Evolutionary conservation across 2,329 filamentous ascomycete species (phyloP), one percentile per base, ranked within the genome.

Genomic region (Claviceps maximensis): DNA sequence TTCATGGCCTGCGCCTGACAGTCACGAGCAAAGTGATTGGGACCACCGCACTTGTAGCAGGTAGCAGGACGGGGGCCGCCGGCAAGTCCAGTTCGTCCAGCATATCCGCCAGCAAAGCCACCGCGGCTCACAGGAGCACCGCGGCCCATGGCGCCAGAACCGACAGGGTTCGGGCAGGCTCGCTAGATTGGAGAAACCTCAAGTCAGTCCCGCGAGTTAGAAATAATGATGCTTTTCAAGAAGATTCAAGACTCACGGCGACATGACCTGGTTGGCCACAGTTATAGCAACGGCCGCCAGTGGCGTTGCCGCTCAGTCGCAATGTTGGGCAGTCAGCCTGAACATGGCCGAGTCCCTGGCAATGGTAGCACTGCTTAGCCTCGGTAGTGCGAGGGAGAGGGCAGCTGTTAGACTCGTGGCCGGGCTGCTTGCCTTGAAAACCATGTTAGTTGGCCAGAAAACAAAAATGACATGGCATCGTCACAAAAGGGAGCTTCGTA

Each of bases 301-400:
- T 84, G 58, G 84, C 81, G 62, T 84, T 86, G 60, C 86, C 90
- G 71, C 83, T 95, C 69, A 98, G 73, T 62, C 93, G 89, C 59
- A 98, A 82, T 57, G 93, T 97, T 64, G 93, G 93, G 80, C 93
- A 98, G 72, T 98, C 93, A 62, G 93, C 93, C 77, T 98, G 93
- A 64, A 98, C 93, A 69, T 98, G 93, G 61, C 93, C 93, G 57
- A 97, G 82, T 55, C 93, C 93, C 77, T 97, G 93, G 79, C 93
- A 98, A 76, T 97, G 93, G 72, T 98, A 98, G 82, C 93, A 98
- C 79, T 98, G 93, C 83, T 98, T 98, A 51, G 89, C 89, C 75
- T 98, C 93, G 59, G 93, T 96, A 57, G 91, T 96, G 71, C 93
- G 86, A 65, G 93, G 93, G 67, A 91, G 84, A 63, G 93, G 93